A percentile compares a stretch with the other conserved stretches of the same genome.
Conservation (phyloP, 2,329 filamentous ascomycete genomes). For the Penicillium griseofulvum region DNA sequence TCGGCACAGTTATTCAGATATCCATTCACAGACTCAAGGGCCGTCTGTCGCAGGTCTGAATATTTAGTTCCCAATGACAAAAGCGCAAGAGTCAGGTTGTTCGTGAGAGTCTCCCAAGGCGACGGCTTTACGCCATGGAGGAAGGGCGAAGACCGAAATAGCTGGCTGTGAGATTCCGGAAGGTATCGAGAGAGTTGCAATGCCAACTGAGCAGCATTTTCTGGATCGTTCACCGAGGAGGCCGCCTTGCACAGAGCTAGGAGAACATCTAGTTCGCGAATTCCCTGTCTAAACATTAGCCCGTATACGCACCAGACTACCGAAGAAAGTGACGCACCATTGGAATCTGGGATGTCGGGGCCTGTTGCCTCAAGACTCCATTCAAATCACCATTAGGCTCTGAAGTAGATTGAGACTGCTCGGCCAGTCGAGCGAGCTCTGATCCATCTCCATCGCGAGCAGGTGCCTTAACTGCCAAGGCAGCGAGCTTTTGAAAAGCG, state of each 20-base stretch:
- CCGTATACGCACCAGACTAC: background rate
- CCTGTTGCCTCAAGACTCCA: constrained; percentile 37
- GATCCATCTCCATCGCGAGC: constrained; percentile 27
- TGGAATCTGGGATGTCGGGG: constrained; percentile 38
- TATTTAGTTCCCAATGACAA: constrained; percentile 77
- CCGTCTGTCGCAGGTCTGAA: constrained; percentile 62
- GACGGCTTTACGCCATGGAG: constrained; percentile 81
- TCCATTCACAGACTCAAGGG: constrained; percentile 64
- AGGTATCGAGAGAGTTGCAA: constrained; percentile 79
- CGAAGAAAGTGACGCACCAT: constrained; percentile 32
- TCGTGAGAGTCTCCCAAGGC: constrained; percentile 80
- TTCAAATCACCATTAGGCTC: constrained; percentile 34
- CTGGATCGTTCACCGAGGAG: constrained; percentile 65
- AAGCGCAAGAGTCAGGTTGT: constrained; percentile 74
- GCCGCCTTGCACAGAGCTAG: constrained; percentile 89
- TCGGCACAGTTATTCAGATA: constrained; percentile 71
- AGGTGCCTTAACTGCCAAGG: constrained; percentile 39
- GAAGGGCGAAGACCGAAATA: constrained; percentile 75
- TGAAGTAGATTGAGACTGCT: constrained; percentile 26
- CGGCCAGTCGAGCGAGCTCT: constrained; percentile 38
- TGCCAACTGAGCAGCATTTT: constrained; percentile 76
- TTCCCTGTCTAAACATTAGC: constrained; percentile 56
- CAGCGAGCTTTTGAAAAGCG: constrained; percentile 46
- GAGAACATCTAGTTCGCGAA: constrained; percentile 88
- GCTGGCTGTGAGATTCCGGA: constrained; percentile 76